Base-by-base conservation (phyloP, 805 yeast species). In the Blastobotrys parvus region DNA sequence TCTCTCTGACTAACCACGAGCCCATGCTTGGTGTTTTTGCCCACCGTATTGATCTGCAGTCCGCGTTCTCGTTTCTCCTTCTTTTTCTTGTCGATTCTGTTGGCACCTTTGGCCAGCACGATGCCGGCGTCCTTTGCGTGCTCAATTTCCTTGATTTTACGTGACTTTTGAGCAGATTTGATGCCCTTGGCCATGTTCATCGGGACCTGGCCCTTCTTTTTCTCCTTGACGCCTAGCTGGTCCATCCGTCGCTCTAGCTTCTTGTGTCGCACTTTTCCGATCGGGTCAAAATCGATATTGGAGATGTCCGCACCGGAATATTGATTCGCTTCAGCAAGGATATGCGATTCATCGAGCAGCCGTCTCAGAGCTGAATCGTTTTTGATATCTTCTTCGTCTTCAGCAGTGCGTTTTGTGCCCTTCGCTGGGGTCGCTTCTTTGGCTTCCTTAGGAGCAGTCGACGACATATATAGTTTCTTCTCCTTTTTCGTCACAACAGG, bases 41-140 rank as follows among this genome's bases (percentile, higher is more conserved):
- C 97, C 29, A 88, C 76, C 25, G 79, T 71, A 50, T 80, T 70
- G 47, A 90, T 80, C 61, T 80, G 76, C 50, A 90, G 70, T 3
- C 97, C 97, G 48, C 85, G 73, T 52, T 84, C 82, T 58, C 95
- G 72, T 55, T 67, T 58, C 57, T 55, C 56, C 29, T 27, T 29
- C 19, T 29, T 22, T 80, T 57, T 59, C 15, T 23, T 25, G 10
- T 37, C 23, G 29, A 25, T 11, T 11, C 38, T 33, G 13, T 35
- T 42, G 13, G 50, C 31, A 8, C 50, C 47, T 21, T 74, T 79
- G 3, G 95, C 78, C 35, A 90, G 66, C n/a, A 92, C 73, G 43
- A 90, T 84, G 11, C 97, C 97, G 3, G 94, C 94, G 16, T 90
- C 90, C 48, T 69, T 73, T 5, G 98, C 97, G 40, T 85, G 88